phyloP scores from a whole-genome alignment of 768 basidiomycete genomes.

The Amylocystis lapponica region DNA sequence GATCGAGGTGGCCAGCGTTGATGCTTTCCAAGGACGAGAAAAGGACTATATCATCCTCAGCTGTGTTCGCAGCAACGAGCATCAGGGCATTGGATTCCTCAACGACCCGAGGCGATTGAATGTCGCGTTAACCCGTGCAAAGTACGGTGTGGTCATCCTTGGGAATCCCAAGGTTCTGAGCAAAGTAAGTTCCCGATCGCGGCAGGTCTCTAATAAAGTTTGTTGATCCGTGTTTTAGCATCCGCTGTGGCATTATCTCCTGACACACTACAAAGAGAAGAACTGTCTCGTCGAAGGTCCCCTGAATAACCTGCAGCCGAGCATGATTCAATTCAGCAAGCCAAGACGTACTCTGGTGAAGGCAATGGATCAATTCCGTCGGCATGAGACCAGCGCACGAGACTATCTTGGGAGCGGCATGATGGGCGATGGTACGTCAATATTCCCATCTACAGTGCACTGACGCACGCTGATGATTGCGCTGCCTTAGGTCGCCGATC shows the following conservation, averaged over 20 bases:
- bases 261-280: conserved; percentile 98
- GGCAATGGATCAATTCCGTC: conserved; percentile 89
- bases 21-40: conserved; percentile 98
- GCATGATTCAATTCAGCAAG: conserved; percentile 99
- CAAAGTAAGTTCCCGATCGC: conserved; percentile 74
- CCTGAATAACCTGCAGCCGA: conserved; percentile 90
- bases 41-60: conserved; percentile 99
- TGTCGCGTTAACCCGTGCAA: conserved; percentile 94
- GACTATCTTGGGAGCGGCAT: conserved; percentile 53
- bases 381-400: conserved; percentile 87
- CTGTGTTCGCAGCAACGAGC: conserved; percentile 97
- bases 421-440: conserved; percentile 46
- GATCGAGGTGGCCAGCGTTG: conserved; percentile 97
- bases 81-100: conserved; percentile 98
- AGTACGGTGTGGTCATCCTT: conserved; percentile 98
- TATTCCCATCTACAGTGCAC: conserved; percentile 1
- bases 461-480: conserved; percentile 10
- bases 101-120: conserved; percentile 96
- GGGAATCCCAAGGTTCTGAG: conserved; percentile 99
- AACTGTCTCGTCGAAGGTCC: conserved; percentile 92
- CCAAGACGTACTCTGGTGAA: conserved; percentile 85
- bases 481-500: conserved; percentile 53
- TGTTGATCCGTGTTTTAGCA: conserved; percentile 51
- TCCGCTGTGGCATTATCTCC: conserved; percentile 95
- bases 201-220: neutral